These are phyloP conservation scores for Trichoderma arundinaceum DNA, from an alignment of 2,329 filamentous ascomycete genomes.

Conservation along the genomic window DNA sequence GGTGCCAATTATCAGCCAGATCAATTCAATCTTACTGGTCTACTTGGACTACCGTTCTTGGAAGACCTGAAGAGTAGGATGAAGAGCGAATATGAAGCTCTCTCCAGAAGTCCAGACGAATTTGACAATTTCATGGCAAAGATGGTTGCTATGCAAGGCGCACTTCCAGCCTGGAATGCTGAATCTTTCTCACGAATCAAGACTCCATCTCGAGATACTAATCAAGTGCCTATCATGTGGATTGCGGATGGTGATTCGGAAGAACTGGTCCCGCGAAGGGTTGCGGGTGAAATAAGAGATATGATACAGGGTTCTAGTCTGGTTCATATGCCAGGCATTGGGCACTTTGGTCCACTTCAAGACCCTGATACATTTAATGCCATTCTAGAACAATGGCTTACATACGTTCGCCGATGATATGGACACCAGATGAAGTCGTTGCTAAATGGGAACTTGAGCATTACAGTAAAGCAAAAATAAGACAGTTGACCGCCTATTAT, in stretches of 20 bases:
- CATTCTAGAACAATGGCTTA: background rate
- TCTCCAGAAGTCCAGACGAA: background rate
- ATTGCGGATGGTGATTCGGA: background rate
- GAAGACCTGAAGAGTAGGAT: background rate
- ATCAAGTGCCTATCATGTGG: slow-evolving; percentile 2
- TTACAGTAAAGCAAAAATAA: too few species aligned
- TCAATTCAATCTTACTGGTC: background rate
- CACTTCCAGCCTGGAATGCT: background rate
- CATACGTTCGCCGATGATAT: background rate
- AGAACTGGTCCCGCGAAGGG: background rate
- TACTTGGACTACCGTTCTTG: background rate
- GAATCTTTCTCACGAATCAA: slow-evolving; percentile 6
- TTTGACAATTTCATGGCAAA: background rate
- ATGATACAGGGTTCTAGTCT: slow-evolving; percentile 2
- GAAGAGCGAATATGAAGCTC: background rate
- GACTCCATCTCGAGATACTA: background rate
- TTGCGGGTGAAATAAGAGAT: background rate
- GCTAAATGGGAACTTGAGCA: too few species aligned
- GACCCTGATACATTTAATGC: slow-evolving; percentile 2
- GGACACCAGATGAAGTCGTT: background rate
- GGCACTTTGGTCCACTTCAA: slow-evolving; percentile 11
- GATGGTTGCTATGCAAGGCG: background rate
- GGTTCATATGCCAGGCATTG: background rate
- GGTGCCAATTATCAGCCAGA: slow-evolving; percentile 18
- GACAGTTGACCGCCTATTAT: too few species aligned